Conservation (phyloP, 768 basidiomycete genomes). For the Paxillus rubicundulus region DNA sequence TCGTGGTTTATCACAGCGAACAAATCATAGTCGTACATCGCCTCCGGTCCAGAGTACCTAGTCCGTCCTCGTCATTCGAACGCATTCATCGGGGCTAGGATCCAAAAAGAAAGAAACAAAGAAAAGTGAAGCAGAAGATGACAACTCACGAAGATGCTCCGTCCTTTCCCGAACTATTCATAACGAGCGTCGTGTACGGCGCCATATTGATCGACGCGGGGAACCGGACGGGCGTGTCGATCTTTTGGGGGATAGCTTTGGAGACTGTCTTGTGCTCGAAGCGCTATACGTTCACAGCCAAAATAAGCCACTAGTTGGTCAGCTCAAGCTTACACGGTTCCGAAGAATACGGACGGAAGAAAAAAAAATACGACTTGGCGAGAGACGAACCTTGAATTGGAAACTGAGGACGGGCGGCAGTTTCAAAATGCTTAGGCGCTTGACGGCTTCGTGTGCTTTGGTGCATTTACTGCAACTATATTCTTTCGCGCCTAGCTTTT, state of each 20-base stretch:
- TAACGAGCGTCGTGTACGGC: slow-evolving; percentile 69
- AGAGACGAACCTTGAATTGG: slow-evolving; percentile 77
- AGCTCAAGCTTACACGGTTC: too few species aligned
- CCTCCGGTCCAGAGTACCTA: slow-evolving; percentile 55
- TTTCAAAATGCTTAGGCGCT: slow-evolving; percentile 79
- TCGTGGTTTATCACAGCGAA: slow-evolving; percentile 95
- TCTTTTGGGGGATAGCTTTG: slow-evolving; percentile 75
- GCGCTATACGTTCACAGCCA: slow-evolving; percentile 49
- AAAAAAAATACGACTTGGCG: neutral
- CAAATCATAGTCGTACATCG: slow-evolving; percentile 85
- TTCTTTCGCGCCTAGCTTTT: slow-evolving; percentile 78
- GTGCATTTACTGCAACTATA: slow-evolving; percentile 85
- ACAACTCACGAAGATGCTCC: slow-evolving; percentile 26
- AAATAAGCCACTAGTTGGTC: too few species aligned
- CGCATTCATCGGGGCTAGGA: neutral
- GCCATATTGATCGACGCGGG: slow-evolving; percentile 86
- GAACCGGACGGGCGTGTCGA: slow-evolving; percentile 79
- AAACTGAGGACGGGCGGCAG: slow-evolving; percentile 90
- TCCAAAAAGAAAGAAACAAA: too few species aligned
- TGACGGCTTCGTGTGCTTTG: slow-evolving; percentile 74
- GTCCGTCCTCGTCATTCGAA: neutral
- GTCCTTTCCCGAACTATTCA: slow-evolving; percentile 52
- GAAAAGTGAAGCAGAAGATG: neutral
- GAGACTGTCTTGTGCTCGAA: slow-evolving; percentile 85
- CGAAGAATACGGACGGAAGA: neutral